Evolutionary conservation across 2,329 filamentous ascomycete species (phyloP).

Genomic region (Coniochaeta ligniaria): DNA sequence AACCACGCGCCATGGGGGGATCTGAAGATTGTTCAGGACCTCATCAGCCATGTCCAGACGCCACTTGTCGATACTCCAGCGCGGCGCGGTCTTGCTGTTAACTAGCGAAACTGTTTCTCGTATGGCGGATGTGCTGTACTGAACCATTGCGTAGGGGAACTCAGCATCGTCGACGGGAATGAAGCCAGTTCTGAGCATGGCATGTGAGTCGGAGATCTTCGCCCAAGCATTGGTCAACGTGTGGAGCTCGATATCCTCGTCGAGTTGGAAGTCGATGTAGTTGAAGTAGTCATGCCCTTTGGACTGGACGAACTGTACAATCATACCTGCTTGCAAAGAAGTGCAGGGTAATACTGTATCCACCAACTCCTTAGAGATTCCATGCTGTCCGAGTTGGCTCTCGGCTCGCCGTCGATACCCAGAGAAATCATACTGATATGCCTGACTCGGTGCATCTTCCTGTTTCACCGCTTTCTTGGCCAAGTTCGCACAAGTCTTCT

Average conservation of each 20-base stretch:
- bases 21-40: constrained; percentile 37
- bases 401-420: constrained; percentile 13
- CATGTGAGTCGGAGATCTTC: constrained; percentile 43
- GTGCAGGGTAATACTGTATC: constrained; percentile 70
- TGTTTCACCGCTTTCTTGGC: constrained; percentile 13
- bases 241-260: constrained; percentile 25
- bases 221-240: constrained; percentile 53
- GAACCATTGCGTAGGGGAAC: constrained; percentile 68
- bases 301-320: constrained; percentile 66
- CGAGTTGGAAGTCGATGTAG: constrained; percentile 49
- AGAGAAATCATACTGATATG: constrained; percentile 30
- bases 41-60: constrained; percentile 20
- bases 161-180: constrained; percentile 50
- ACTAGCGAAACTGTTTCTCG: constrained; percentile 11
- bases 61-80: constrained; percentile 29
- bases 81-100: constrained; percentile 1
- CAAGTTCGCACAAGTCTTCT: constrained; percentile 36
- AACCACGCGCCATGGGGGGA: constrained; percentile 57
- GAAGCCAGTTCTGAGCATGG: constrained; percentile 75
- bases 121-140: constrained; percentile 30
- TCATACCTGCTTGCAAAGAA: constrained; percentile 69
- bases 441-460: neutral
- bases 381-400: constrained; percentile 15
- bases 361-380: constrained; percentile 22
- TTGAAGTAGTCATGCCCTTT: constrained; percentile 70